phyloP scores from a whole-genome alignment of 2,329 filamentous ascomycete species.

The Penicillium sp. region DNA sequence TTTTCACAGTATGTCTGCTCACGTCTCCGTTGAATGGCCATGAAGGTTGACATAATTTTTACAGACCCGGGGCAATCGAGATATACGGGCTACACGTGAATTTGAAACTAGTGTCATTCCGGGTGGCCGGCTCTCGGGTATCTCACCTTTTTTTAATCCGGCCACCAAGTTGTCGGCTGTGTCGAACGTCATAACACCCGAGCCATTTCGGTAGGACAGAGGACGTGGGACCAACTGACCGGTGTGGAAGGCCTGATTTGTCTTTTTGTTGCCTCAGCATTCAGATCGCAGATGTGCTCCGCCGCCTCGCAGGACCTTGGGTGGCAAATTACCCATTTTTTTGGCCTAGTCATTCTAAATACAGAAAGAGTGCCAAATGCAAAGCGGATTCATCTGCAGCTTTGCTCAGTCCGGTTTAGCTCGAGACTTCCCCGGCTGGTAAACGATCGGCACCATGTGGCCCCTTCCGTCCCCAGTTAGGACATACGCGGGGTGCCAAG shows the following conservation, averaged over 20 bases:
- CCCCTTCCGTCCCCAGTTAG: conserved; percentile 1
- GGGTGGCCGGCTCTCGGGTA: too few relatives aligned
- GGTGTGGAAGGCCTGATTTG: not conserved
- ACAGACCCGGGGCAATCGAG: not conserved
- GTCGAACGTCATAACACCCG: not conserved
- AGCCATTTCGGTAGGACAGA: not conserved
- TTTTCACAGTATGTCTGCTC: not conserved
- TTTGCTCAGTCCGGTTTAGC: not conserved
- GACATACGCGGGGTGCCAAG: conserved; percentile 10
- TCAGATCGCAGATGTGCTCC: not conserved
- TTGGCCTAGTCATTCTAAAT: not conserved
- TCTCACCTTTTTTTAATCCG: not conserved
- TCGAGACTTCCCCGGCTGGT: not conserved
- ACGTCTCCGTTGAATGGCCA: not conserved
- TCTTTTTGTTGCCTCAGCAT: not conserved
- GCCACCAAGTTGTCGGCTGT: not conserved
- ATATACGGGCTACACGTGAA: not conserved
- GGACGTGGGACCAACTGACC: not conserved
- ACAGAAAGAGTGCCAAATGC: not conserved
- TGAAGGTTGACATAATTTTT: not conserved
- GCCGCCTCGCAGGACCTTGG: not conserved
- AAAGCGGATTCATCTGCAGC: not conserved
- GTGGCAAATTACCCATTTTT: not conserved
- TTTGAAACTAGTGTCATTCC: too few relatives aligned
- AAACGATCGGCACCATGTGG: conserved; percentile 1